These are phyloP conservation scores for Choiromyces venosus DNA, from an alignment of 495 filamentous ascomycete species.

Conservation along the genomic window DNA sequence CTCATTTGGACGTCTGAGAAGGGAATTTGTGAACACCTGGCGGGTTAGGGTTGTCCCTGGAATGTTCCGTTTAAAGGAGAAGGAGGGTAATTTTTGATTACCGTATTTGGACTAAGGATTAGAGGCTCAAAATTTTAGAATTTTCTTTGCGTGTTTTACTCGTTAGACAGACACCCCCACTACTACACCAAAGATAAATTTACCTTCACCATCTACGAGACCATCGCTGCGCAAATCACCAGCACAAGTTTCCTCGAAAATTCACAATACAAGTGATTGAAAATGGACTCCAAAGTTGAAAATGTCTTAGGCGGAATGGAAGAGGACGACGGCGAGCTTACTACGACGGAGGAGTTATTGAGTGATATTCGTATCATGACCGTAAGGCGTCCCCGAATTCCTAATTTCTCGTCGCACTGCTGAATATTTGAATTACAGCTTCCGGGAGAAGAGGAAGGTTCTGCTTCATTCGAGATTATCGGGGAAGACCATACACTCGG, in stretches of 20 bases:
- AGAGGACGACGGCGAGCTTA: not conserved
- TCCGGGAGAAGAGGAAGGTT: slow-evolving; percentile 46
- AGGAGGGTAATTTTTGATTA: not conserved
- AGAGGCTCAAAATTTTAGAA: not conserved
- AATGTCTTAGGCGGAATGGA: not conserved
- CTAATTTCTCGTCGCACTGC: not conserved
- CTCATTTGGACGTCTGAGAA: not conserved
- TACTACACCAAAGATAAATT: not conserved
- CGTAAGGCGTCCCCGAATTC: not conserved
- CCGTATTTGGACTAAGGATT: not conserved
- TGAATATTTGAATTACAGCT: slow-evolving; percentile 41
- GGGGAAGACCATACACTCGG: slow-evolving; percentile 92
- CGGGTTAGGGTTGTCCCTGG: not conserved
- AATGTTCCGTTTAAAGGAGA: not conserved
- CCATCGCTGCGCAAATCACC: not conserved
- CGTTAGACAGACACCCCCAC: not conserved
- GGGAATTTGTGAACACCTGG: not conserved
- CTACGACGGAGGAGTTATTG: not conserved
- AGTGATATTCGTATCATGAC: not conserved
- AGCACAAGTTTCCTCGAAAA: not conserved
- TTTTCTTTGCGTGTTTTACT: not conserved
- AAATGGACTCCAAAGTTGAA: not conserved
- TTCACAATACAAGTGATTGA: not conserved
- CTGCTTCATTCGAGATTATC: slow-evolving; percentile 77
- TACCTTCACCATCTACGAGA: not conserved